phyloP scores from a whole-genome alignment of 176 grass and related monocot species.

The Thinopyrum elongatum region DNA sequence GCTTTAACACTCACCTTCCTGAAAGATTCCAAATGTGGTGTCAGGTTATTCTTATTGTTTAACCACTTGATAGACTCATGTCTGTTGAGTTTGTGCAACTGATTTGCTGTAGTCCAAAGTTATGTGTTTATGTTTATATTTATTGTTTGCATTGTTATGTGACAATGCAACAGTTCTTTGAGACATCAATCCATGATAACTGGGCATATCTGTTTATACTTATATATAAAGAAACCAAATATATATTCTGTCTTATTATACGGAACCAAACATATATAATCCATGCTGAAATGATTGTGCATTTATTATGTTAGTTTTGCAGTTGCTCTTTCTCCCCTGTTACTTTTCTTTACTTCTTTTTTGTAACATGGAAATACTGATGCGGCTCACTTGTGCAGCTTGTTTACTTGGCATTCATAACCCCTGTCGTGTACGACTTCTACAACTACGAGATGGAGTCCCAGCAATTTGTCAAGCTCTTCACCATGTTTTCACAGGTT shows the following conservation, averaged over 20 bases:
- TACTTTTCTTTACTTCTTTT: neutral
- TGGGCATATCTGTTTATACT: neutral
- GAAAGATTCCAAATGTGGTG: neutral
- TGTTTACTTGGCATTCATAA: conserved; percentile 55
- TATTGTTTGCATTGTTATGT: neutral
- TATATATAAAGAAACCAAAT: neutral
- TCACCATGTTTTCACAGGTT: conserved; percentile 61
- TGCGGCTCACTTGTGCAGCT: conserved; percentile 39
- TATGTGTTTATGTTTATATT: neutral
- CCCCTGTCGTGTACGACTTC: conserved; percentile 60
- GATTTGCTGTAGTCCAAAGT: neutral
- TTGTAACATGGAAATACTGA: conserved; percentile 9
- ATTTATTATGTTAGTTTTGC: neutral
- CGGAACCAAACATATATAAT: neutral
- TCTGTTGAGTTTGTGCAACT: neutral
- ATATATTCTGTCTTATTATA: neutral
- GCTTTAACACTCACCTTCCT: neutral
- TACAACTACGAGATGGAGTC: conserved; percentile 71
- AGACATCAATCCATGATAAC: neutral
- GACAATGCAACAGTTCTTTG: neutral
- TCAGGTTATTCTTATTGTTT: neutral
- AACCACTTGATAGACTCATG: neutral
- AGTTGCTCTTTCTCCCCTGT: neutral
- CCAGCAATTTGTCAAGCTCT: conserved; percentile 41
- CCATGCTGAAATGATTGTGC: neutral